Conservation (phyloP, 2,329 filamentous ascomycete genomes). For the Colletotrichum magnum region DNA sequence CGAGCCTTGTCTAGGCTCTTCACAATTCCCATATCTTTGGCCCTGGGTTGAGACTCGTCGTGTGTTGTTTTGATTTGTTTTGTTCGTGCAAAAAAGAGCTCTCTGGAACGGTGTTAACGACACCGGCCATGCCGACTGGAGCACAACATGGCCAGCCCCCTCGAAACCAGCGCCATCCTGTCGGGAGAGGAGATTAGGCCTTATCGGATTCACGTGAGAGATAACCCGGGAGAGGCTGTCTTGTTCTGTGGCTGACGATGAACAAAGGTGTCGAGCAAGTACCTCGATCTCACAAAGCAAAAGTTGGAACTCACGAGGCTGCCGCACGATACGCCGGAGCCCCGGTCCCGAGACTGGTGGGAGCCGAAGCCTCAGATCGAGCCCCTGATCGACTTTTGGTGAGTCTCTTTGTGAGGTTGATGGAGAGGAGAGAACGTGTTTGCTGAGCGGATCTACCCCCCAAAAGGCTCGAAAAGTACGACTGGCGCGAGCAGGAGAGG, state of each 20-base stretch:
- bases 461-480: slow-evolving; percentile 74
- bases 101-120: neutral
- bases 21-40: neutral
- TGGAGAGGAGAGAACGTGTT: neutral
- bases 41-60: neutral
- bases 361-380: slow-evolving; percentile 74
- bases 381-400: slow-evolving; percentile 76
- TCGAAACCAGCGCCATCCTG: slow-evolving; percentile 19
- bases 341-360: slow-evolving; percentile 67
- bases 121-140: neutral
- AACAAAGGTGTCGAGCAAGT: slow-evolving; percentile 71
- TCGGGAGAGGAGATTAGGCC: slow-evolving; percentile 63
- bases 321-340: slow-evolving; percentile 69
- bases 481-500: slow-evolving; percentile 73
- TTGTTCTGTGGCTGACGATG: no score
- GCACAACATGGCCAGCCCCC: slow-evolving; percentile 22
- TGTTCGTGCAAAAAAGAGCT: neutral
- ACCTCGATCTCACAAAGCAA: slow-evolving; percentile 75
- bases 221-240: neutral
- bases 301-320: slow-evolving; percentile 78
- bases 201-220: slow-evolving; percentile 71
- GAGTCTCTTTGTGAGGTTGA: slow-evolving; percentile 43
- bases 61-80: neutral
- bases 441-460: neutral
- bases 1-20: neutral